These are phyloP conservation scores for Prunus fruticosa DNA, from an alignment of 306 rosid species.

Conservation along the genomic window DNA sequence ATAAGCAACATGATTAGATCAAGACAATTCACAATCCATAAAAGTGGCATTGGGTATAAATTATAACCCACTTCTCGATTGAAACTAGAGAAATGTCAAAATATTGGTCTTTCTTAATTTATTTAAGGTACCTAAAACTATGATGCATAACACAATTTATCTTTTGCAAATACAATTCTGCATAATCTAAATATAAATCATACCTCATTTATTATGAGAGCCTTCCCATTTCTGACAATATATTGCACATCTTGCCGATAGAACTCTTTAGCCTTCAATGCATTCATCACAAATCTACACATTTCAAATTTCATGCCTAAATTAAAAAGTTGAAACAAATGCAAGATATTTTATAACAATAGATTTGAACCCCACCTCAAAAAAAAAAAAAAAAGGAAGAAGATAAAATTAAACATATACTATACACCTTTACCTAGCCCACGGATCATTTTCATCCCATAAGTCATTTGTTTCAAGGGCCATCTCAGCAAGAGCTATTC, in stretches of 20 bases:
- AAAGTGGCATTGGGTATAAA: not conserved
- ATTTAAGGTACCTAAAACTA: not conserved
- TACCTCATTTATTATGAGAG: slow-evolving; percentile 97
- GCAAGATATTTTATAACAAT: too few relatives aligned
- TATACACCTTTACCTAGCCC: slow-evolving; percentile 74
- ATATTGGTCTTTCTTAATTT: not conserved
- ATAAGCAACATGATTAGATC: not conserved
- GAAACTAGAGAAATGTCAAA: not conserved
- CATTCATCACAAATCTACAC: slow-evolving; percentile 94
- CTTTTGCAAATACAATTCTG: not conserved
- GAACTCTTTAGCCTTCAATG: slow-evolving; percentile 93
- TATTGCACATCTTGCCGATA: slow-evolving; percentile 88
- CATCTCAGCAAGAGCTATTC: slow-evolving; percentile 90
- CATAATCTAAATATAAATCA: not conserved
- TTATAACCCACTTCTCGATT: not conserved
- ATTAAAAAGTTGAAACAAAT: not conserved
- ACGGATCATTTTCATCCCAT: slow-evolving; percentile 99
- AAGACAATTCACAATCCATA: not conserved
- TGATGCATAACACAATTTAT: not conserved
- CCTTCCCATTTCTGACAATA: slow-evolving; percentile 91
- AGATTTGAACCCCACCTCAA: not conserved
- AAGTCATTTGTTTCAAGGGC: slow-evolving; percentile 94
- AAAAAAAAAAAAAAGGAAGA: not conserved
- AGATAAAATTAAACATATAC: not conserved
- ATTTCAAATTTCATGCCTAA: slow-evolving; percentile 31